Base-by-base conservation (phyloP, 2,329 filamentous ascomycete species). In the Penicillium sp. region DNA sequence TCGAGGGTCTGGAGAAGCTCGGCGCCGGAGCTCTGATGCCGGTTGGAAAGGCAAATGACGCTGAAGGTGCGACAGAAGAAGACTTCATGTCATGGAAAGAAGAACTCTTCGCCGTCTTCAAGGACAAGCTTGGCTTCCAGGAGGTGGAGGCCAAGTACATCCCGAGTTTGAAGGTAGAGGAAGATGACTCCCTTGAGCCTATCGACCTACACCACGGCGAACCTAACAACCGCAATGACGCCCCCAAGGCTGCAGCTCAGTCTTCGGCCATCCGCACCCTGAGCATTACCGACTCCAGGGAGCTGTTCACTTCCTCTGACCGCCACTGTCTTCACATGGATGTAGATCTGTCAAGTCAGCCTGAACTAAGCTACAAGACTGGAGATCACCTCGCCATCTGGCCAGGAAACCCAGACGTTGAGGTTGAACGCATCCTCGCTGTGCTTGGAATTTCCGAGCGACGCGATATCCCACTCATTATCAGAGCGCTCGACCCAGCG, bases 61-160 rank as follows among this genome's bases (percentile, higher is more conserved):
- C 92, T 55, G 90, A 91, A 59, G 92, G 92, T 49, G 94, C 91
- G 40, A 97, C 96, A 86, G 92, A 96, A 76, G 92, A 97, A 77
- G 92, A 97, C 68, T 97, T 96, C 72, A 78, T 97, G 67, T 88
- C 91, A 54, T 97, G 92, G 92, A 97, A 96, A 77, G 92, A 97
- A 64, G 88, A 90, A 55, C 94, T 97, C 88, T 97, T 92, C 89
- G 79, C 82, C 61, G 86, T 87, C 54, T 81, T 97, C 50, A 82
- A 87, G 21, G 82, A 87, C 61, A 86, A 88, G 71, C 88, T 97
- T 83, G 84, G 86, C 32, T 79, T 96, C 51, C 87, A 95, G 74
- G 92, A 97, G 77, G 89, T 90, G 52, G 91, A 96, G 72, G 89
- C 89, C 51, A 87, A 93, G 50, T 97, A 96, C 71, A 90, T 96